Evolutionary conservation across 1,284 basidiomycete genomes (phyloP).

Genomic region (Volvariella surrecta): DNA sequence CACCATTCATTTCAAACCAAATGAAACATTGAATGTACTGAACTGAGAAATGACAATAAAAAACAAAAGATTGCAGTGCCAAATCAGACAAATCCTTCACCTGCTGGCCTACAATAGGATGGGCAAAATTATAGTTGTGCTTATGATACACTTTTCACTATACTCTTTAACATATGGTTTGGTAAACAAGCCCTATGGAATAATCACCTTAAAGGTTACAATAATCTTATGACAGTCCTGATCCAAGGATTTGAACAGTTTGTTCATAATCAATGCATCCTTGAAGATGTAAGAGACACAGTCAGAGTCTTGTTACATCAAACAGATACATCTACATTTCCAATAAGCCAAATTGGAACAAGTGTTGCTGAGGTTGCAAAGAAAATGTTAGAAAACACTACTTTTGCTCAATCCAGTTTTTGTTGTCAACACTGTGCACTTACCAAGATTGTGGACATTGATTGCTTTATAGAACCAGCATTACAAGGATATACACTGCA

Average conservation of each 20-base stretch:
- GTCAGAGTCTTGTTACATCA: slow-evolving; percentile 1
- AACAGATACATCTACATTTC: no score
- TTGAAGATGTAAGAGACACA: slow-evolving; percentile 2
- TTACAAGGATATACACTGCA: no score
- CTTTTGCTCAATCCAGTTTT: no score
- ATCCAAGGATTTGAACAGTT: neutral
- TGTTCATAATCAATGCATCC: neutral
- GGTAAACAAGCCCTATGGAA: slow-evolving; percentile 4
- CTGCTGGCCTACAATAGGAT: slow-evolving; percentile 8
- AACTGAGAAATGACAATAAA: neutral
- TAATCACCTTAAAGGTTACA: neutral
- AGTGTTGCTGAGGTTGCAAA: no score
- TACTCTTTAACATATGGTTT: slow-evolving; percentile 10
- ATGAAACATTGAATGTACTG: neutral
- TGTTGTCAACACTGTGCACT: no score
- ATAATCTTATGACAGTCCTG: slow-evolving; percentile 2
- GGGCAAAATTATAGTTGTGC: slow-evolving; percentile 15
- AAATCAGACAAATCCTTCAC: neutral
- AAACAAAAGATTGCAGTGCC: neutral
- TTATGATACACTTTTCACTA: slow-evolving; percentile 12
- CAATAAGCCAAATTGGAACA: no score
- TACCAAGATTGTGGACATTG: no score
- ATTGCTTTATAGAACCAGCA: no score
- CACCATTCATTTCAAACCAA: neutral
- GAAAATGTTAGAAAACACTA: no score